Evolutionary conservation across 1,139 yeast species (phyloP).

Genomic region (Scheffersomyces titani): DNA sequence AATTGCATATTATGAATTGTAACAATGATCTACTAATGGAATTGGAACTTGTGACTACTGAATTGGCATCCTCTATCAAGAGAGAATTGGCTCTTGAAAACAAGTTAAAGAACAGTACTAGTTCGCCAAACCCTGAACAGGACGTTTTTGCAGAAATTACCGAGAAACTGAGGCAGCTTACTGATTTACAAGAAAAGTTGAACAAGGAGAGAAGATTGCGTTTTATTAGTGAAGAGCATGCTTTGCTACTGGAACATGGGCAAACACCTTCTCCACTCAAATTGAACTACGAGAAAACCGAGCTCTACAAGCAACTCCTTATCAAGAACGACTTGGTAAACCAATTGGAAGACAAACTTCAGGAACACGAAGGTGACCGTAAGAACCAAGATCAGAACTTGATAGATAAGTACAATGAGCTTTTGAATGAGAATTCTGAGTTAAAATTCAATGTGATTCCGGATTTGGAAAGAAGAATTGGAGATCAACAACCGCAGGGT

Average conservation of each 20-base stretch:
- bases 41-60: conserved; percentile 66
- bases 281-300: conserved; percentile 57
- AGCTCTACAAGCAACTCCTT: conserved; percentile 46
- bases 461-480: conserved; percentile 30
- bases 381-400: conserved; percentile 24
- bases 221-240: conserved; percentile 71
- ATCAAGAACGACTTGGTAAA: conserved; percentile 49
- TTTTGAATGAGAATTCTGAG: conserved; percentile 45
- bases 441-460: conserved; percentile 45
- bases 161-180: conserved; percentile 43
- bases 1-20: conserved; percentile 60
- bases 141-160: conserved; percentile 28
- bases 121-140: conserved; percentile 2
- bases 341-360: conserved; percentile 44
- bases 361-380: conserved; percentile 29
- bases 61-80: conserved; percentile 68
- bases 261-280: conserved; percentile 56
- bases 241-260: conserved; percentile 56
- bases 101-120: conserved; percentile 27
- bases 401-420: conserved; percentile 37
- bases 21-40: conserved; percentile 62
- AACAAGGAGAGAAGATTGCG: conserved; percentile 66
- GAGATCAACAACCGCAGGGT: background rate
- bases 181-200: conserved; percentile 56
- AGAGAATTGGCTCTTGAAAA: conserved; percentile 63